Evolutionary conservation across 2,329 filamentous ascomycete genomes (phyloP).

Genomic region (Beauveria bassiana): DNA sequence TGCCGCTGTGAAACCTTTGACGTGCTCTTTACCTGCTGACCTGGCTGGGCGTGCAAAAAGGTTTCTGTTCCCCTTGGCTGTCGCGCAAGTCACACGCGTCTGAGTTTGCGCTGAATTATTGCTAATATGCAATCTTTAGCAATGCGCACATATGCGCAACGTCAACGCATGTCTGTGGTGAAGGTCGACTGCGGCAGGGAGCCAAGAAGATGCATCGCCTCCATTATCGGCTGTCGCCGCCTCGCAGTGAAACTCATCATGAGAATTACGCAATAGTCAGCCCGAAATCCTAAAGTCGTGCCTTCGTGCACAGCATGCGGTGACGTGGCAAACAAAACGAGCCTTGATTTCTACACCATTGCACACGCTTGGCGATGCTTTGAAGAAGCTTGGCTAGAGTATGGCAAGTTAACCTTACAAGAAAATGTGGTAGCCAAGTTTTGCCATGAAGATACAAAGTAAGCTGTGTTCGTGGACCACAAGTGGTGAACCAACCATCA

Average conservation of each 20-base stretch:
- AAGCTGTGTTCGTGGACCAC: no score
- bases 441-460: not conserved
- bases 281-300: not conserved
- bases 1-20: no score
- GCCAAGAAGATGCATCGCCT: not conserved
- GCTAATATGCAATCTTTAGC: not conserved
- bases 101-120: no score
- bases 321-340: not conserved
- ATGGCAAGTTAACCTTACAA: not conserved
- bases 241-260: not conserved
- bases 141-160: not conserved
- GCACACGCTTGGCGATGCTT: not conserved
- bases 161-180: not conserved
- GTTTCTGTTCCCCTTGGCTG: no score
- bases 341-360: not conserved
- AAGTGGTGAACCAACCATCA: no score
- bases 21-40: no score
- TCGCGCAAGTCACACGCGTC: no score
- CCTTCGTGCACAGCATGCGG: not conserved
- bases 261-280: not conserved
- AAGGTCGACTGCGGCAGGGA: not conserved
- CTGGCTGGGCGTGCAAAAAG: no score
- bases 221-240: not conserved
- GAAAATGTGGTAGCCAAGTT: not conserved
- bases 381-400: not conserved